phyloP scores from a whole-genome alignment of 2,329 filamentous ascomycete species.

The Verticillium klebahnii region DNA sequence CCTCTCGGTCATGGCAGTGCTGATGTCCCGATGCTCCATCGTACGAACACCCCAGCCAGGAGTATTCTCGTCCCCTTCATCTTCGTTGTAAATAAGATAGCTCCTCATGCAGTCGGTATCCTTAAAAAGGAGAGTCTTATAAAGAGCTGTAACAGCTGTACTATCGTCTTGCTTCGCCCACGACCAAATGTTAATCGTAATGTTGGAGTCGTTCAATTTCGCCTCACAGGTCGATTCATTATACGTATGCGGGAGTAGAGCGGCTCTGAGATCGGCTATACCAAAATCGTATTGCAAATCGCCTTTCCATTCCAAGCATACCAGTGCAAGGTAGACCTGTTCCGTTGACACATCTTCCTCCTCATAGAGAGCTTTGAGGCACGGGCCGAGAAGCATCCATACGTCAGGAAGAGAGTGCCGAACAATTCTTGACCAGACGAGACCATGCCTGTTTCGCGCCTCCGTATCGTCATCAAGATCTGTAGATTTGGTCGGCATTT shows the following conservation, averaged over 20 bases:
- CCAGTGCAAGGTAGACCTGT: slow-evolving; percentile 5
- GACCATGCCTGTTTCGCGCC: background rate
- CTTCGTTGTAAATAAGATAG: background rate
- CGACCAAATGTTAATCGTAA: background rate
- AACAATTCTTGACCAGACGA: background rate
- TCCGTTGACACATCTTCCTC: background rate
- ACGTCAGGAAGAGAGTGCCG: background rate
- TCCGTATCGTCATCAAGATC: background rate
- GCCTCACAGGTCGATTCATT: slow-evolving; percentile 5
- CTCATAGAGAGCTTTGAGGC: background rate
- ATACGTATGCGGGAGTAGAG: slow-evolving; percentile 4
- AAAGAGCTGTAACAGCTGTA: background rate
- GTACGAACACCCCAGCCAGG: background rate
- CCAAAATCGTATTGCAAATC: slow-evolving; percentile 4
- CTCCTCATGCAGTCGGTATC: background rate
- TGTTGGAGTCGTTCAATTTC: slow-evolving; percentile 2
- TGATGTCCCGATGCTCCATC: background rate
- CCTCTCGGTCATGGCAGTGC: background rate
- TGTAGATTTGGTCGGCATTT: background rate
- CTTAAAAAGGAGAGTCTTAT: background rate
- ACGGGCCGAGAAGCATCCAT: background rate
- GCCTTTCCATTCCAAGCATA: slow-evolving; percentile 8
- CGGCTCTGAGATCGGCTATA: slow-evolving; percentile 4
- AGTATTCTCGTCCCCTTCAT: background rate
- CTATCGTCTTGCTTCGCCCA: background rate